Evolutionary conservation across 306 rosid species (phyloP).

Genomic region (Quercus glauca): DNA sequence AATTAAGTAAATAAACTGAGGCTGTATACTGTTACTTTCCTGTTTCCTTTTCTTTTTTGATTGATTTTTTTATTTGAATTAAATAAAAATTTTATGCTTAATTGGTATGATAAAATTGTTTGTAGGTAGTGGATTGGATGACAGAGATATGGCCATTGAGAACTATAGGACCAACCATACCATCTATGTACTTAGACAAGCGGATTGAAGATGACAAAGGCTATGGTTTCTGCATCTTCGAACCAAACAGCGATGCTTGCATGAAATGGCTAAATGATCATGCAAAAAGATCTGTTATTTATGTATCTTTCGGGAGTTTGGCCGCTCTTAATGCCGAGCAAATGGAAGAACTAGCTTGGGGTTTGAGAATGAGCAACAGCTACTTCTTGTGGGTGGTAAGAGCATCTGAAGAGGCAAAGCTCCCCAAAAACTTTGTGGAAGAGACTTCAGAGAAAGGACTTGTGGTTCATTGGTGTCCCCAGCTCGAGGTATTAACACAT

Average conservation of each 20-base stretch:
- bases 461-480: background rate
- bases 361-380: background rate
- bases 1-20: background rate
- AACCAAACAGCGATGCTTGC: conserved; percentile 17
- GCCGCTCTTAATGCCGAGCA: background rate
- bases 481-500: background rate
- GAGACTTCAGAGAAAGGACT: background rate
- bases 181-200: conserved; percentile 46
- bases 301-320: background rate
- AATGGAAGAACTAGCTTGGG: background rate
- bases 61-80: background rate
- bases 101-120: background rate
- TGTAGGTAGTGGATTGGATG: conserved; percentile 51
- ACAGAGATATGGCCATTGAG: conserved; percentile 42
- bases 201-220: conserved; percentile 37
- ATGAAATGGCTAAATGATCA: conserved; percentile 35
- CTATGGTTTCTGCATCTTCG: conserved; percentile 36
- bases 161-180: conserved; percentile 63
- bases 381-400: background rate
- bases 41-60: background rate
- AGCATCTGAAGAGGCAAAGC: background rate
- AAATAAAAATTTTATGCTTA: no score
- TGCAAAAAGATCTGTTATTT: background rate
- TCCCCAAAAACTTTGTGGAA: background rate
- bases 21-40: background rate